Conservation (phyloP, 805 yeast species). For the Jamesozyma lodderae region DNA sequence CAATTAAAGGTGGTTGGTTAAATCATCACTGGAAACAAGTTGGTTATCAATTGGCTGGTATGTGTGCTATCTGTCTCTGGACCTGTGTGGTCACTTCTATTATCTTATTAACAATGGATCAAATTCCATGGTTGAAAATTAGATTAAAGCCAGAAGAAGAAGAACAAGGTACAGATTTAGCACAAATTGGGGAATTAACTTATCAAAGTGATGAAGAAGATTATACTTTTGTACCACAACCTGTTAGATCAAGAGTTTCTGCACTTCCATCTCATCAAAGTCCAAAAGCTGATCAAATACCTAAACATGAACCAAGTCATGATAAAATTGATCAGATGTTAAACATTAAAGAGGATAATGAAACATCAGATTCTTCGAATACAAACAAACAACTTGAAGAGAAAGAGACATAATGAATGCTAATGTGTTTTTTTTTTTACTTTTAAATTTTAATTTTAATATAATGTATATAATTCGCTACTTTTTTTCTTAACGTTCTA, state of each 20-base stretch:
- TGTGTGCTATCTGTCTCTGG: constrained; percentile 63
- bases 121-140: constrained; percentile 70
- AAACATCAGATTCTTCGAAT: no score
- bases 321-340: constrained; percentile 23
- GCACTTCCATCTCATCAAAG: constrained; percentile 5
- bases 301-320: no score
- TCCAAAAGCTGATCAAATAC: no score
- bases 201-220: constrained; percentile 46
- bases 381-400: no score
- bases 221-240: constrained; percentile 63
- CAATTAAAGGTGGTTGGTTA: constrained; percentile 79
- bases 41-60: constrained; percentile 81
- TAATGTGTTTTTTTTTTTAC: no score
- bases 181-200: constrained; percentile 87
- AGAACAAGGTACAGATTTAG: constrained; percentile 76
- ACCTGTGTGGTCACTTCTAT: constrained; percentile 65
- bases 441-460: no score
- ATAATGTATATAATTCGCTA: no score
- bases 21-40: constrained; percentile 75
- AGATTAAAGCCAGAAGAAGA: constrained; percentile 84
- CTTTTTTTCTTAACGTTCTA: constrained; percentile 48
- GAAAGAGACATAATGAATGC: no score
- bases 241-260: constrained; percentile 51
- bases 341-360: no score
- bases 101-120: constrained; percentile 57